Base-by-base conservation (phyloP, 257 asterid genomes). In the Mentha longifolia region DNA sequence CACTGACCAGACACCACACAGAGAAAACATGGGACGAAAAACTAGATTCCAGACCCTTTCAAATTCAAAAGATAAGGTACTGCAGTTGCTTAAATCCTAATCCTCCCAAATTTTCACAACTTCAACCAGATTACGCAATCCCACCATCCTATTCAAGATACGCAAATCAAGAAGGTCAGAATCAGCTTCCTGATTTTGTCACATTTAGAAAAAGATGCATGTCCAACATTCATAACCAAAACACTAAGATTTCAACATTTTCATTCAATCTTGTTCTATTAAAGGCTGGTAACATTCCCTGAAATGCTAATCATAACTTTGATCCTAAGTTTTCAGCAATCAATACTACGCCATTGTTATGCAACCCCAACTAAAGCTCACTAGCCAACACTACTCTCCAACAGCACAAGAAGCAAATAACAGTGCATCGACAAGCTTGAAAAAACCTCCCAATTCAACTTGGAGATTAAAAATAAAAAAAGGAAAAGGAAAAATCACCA, bases 11-110 rank as follows among this genome's bases (percentile, higher is more conserved):
- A 60, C 39, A 74, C 77, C 17, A 74, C 65, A 46, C 67, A 77
- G 67, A 55, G 85, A 58, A 79, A 85, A 78, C 89, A 86, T 85
- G 83, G 84, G 84, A 81, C 59, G 46, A 63, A 35, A 71, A 67
- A 73, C 67, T 71, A 37, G 61, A 14, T 52, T 70, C 49, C 49
- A 17, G 31, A 51, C 55, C 73, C 49, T 39, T 52, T 37, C 39
- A 45, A 52, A 22, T 33, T 13, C 58, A 59, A 37, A 47, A 22
- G 2, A 19, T 61, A 14, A 67, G n/a, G 45, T 49, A 35, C 39
- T 62, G 61, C 25, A 58, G 60, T 59, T 79, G 37, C 79, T 71
- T 30, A 55, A 50, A 62, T 65, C 60, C 61, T 66, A 52, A 72
- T 43, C 52, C 35, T 25, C 60, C 57, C 45, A 20, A 4, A 39